phyloP scores from a whole-genome alignment of 2,329 filamentous ascomycete species.

The Diaporthe eres region DNA sequence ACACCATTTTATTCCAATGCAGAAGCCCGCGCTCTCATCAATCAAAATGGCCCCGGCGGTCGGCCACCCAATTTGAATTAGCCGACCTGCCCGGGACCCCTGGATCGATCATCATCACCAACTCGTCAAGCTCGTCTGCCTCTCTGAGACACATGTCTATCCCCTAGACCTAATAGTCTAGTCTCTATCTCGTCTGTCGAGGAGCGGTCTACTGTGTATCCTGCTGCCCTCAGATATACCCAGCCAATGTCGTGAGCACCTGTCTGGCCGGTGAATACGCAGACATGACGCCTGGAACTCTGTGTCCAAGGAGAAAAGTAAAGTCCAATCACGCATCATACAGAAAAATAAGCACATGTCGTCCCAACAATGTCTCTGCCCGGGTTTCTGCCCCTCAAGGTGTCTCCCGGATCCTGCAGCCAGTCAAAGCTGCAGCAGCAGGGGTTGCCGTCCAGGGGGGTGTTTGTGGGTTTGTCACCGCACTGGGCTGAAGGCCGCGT shows the following conservation, averaged over 20 bases:
- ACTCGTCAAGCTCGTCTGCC: neutral
- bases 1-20: conserved; percentile 1
- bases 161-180: conserved; percentile 2
- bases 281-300: neutral
- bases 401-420: conserved; percentile 4
- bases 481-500: conserved; percentile 38
- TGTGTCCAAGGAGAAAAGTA: neutral
- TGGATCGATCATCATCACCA: neutral
- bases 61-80: conserved; percentile 31
- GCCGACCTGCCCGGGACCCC: conserved; percentile 26
- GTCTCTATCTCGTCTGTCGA: neutral
- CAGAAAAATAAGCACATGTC: neutral
- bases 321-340: neutral
- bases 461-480: neutral
- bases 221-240: neutral
- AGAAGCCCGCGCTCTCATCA: neutral
- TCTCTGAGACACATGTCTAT: conserved; percentile 32
- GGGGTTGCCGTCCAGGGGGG: conserved; percentile 31
- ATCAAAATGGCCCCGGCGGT: neutral
- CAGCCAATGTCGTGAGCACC: neutral
- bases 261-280: neutral
- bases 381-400: neutral
- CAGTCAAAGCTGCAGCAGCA: conserved; percentile 31
- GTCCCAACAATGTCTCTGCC: conserved; percentile 7
- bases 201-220: conserved; percentile 7